Base-by-base conservation (phyloP, 1,284 basidiomycete genomes). In the Ceratobasidium theobromae region DNA sequence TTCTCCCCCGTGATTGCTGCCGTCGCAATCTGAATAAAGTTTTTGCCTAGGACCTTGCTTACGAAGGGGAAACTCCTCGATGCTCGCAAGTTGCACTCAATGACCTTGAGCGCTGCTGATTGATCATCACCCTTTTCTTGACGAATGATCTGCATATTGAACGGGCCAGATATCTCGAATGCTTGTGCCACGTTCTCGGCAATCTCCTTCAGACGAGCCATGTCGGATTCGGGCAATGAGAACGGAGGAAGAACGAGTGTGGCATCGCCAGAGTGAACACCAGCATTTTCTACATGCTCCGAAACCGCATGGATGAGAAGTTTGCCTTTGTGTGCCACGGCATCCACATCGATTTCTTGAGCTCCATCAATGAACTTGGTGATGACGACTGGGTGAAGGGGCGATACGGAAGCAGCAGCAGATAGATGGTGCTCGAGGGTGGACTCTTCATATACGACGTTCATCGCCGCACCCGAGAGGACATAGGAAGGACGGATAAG, bases 41-140 rank as follows among this genome's bases (percentile, higher is more conserved):
- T 98, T 77, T 89, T 87, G 51, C 94, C 96, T 58, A 98, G 84
- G 21, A 99, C 97, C 81, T 99, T 99, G 70, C 93, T 96, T 4
- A 99, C 97, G 79, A 99, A 99, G 72, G 97, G 97, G 91, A 98
- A 99, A 52, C 93, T 97, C 48, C 97, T 88, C 49, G 95, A 97
- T 27, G 97, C 97, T 71, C 97, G 93, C 60, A 99, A 81, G 79
- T 99, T 99, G 79, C 97, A 99, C 79, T 99, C 96, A 71, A 99
- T 99, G 70, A 99, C 96, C 82, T 98, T 99, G 73, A 99, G 85
- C 68, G 85, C 81, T 6, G 89, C 82, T 69, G 79, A 79, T 65
- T 88, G 82, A 67, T 76, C 76, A 25, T 85, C 80, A 55, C 82
- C 83, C 28, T 76, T 73, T 12, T 77, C 78, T 27, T 79, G 80